Evolutionary conservation across 345 rosid species (phyloP).

Genomic region (Corymbia maculata): DNA sequence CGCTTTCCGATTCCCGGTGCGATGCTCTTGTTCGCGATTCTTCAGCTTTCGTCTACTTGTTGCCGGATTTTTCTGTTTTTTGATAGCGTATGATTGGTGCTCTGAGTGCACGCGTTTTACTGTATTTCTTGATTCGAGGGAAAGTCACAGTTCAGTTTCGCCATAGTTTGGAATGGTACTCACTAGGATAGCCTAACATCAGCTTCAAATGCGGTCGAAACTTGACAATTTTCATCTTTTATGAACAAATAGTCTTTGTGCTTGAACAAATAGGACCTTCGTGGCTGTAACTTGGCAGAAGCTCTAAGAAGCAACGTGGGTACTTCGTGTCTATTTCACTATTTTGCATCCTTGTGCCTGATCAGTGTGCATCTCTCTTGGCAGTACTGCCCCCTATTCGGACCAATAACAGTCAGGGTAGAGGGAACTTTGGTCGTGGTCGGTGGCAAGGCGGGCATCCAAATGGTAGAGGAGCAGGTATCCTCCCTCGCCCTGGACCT

Average conservation of each 20-base stretch:
- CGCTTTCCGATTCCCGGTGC: constrained; percentile 69
- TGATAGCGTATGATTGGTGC: not conserved
- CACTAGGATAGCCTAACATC: not conserved
- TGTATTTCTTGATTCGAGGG: not conserved
- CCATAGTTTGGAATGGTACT: not conserved
- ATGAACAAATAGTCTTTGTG: not conserved
- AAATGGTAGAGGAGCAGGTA: constrained; percentile 74
- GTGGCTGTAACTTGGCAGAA: not conserved
- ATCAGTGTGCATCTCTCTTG: not conserved
- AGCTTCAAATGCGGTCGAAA: not conserved
- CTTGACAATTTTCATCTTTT: not conserved
- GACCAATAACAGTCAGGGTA: constrained; percentile 39
- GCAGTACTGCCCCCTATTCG: constrained; percentile 66
- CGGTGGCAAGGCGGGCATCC: constrained; percentile 48
- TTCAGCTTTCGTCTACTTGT: not conserved
- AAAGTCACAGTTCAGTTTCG: not conserved
- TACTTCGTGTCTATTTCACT: not conserved
- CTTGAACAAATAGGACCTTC: not conserved
- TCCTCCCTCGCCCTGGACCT: constrained; percentile 88
- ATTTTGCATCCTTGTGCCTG: not conserved
- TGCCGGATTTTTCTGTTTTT: not conserved
- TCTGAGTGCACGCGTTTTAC: not conserved
- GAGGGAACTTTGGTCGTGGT: constrained; percentile 74
- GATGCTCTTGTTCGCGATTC: not conserved
- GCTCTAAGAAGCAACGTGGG: not conserved